phyloP scores from a whole-genome alignment of 2,329 filamentous ascomycete species.

The Zasmidium cellare region DNA sequence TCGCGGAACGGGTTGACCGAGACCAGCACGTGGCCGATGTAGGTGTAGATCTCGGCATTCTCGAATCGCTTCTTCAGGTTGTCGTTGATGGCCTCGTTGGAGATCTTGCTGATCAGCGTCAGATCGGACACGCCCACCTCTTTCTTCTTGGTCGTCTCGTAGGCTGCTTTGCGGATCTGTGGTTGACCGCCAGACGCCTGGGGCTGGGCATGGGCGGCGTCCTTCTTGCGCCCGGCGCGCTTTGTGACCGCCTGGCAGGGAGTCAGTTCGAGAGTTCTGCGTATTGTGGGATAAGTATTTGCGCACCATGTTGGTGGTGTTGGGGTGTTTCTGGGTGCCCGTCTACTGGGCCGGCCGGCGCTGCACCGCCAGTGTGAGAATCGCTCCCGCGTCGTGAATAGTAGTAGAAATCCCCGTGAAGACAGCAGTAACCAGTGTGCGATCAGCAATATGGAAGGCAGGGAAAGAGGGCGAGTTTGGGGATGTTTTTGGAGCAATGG shows the following conservation, averaged over 20 bases:
- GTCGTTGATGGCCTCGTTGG: slow-evolving; percentile 98
- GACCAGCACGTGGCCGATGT: slow-evolving; percentile 98
- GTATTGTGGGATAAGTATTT: too few species aligned
- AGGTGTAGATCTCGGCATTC: slow-evolving; percentile 97
- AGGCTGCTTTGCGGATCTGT: slow-evolving; percentile 92
- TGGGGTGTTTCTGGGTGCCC: not conserved
- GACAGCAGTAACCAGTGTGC: not conserved
- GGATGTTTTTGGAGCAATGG: not conserved
- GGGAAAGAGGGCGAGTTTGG: too few species aligned
- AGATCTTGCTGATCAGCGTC: slow-evolving; percentile 96
- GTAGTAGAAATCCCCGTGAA: not conserved
- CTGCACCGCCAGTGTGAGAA: not conserved
- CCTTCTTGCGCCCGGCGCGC: slow-evolving; percentile 60
- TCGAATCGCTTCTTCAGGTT: slow-evolving; percentile 98
- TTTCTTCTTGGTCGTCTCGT: slow-evolving; percentile 97
- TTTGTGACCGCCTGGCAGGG: slow-evolving; percentile 53
- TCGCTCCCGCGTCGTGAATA: too few species aligned
- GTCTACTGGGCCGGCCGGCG: slow-evolving; percentile 1
- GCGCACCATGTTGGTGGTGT: slow-evolving; percentile 4
- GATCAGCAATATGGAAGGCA: too few species aligned
- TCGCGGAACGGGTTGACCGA: slow-evolving; percentile 98
- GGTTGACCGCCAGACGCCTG: slow-evolving; percentile 51
- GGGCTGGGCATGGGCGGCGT: slow-evolving; percentile 42
- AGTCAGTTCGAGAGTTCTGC: not conserved
- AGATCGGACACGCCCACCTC: slow-evolving; percentile 98